Conservation (phyloP, 2,329 filamentous ascomycete species). For the Calonectria ilicicola region DNA sequence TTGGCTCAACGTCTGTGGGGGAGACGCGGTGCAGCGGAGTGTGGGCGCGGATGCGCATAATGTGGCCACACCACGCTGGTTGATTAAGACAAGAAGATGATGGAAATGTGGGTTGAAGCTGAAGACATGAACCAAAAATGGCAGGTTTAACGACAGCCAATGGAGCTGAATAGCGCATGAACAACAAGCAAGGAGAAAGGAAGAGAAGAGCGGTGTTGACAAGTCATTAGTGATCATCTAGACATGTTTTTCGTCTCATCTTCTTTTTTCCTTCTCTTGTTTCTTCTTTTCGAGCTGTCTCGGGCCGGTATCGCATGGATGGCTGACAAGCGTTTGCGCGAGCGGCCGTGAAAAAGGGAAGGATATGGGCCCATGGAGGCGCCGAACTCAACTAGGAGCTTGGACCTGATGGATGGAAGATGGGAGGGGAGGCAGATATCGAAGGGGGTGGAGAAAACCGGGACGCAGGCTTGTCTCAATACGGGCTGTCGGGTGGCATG, state of each 20-base stretch:
- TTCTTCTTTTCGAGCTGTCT: conserved; percentile 9
- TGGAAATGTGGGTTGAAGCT: neutral
- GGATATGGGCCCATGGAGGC: conserved; percentile 42
- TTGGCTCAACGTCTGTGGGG: conserved; percentile 6
- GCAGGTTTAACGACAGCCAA: neutral
- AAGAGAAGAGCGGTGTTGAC: neutral
- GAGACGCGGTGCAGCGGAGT: conserved; percentile 5
- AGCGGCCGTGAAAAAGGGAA: conserved; percentile 23
- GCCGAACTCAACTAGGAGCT: conserved; percentile 13
- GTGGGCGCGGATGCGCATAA: neutral
- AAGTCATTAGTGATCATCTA: neutral
- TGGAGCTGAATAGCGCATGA: neutral
- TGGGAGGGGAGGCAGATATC: conserved; percentile 12
- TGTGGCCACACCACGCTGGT: conserved; percentile 1
- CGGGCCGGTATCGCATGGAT: neutral
- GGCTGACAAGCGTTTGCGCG: conserved; percentile 30
- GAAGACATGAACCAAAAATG: neutral
- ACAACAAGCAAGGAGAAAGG: neutral
- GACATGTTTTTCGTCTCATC: neutral
- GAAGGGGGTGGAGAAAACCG: conserved; percentile 31
- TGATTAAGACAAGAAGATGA: neutral
- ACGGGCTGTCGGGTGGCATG: conserved; percentile 10
- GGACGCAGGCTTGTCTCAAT: conserved; percentile 19
- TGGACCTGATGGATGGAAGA: conserved; percentile 1
- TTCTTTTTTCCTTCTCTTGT: neutral